A percentile compares a stretch with the other conserved stretches of the same genome.
Evolutionary conservation across 805 yeast species (phyloP).

Genomic region (Diddensiella transvaalensis): DNA sequence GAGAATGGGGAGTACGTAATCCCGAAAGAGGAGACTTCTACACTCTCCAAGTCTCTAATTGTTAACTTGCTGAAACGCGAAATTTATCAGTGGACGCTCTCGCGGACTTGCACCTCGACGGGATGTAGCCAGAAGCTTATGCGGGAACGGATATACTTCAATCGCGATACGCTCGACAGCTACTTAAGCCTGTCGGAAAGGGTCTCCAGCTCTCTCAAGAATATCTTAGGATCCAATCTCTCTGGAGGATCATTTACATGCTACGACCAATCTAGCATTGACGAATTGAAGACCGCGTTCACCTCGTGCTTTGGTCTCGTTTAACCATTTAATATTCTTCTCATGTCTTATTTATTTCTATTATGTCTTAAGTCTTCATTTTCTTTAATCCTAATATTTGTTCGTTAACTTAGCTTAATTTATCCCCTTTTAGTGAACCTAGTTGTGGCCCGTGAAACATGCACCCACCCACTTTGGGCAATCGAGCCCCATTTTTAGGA

Average conservation of each 20-base stretch:
- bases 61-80: conserved; percentile 18
- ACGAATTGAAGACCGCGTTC: conserved; percentile 3
- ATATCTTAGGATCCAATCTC: not conserved
- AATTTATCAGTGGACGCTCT: conserved; percentile 16
- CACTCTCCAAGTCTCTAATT: conserved; percentile 12
- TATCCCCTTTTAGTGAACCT: too few species aligned
- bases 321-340: too few species aligned
- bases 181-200: not conserved
- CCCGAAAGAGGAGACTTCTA: not conserved
- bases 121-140: conserved; percentile 9
- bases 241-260: conserved; percentile 1
- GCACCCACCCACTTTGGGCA: too few species aligned
- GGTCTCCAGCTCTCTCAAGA: not conserved
- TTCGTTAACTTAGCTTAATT: too few species aligned
- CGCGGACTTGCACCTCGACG: conserved; percentile 7
- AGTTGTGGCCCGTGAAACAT: too few species aligned
- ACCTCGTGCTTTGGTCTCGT: conserved; percentile 7
- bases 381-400: too few species aligned
- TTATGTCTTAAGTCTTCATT: too few species aligned
- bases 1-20: not conserved
- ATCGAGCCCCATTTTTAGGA: too few species aligned
- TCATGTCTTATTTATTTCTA: too few species aligned
- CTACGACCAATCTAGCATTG: conserved; percentile 3
- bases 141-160: conserved; percentile 6
- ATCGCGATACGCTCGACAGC: conserved; percentile 5